Evolutionary conservation across 768 basidiomycete species (phyloP).

Genomic region (Termitomyces sp.): DNA sequence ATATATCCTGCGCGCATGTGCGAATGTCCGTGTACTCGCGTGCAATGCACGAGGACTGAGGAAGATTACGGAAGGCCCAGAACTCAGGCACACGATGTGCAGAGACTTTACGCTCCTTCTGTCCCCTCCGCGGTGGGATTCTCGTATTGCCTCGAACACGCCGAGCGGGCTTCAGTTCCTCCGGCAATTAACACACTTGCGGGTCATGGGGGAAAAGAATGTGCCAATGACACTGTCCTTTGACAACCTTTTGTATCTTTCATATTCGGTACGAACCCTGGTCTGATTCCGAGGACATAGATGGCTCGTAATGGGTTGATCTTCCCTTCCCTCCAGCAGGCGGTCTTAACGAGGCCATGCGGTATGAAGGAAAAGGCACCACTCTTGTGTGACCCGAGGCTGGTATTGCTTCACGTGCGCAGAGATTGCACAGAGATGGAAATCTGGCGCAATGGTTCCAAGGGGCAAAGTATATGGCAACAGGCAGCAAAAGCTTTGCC

Average conservation of each 20-base stretch:
- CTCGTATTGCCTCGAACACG: slow-evolving; percentile 18
- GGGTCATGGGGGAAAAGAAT: slow-evolving; percentile 25
- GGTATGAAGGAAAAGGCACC: slow-evolving; percentile 18
- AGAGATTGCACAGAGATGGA: slow-evolving; percentile 29
- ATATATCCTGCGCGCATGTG: slow-evolving; percentile 26
- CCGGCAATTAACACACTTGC: slow-evolving; percentile 27
- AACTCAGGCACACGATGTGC: slow-evolving; percentile 25
- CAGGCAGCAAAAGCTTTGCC: slow-evolving; percentile 13
- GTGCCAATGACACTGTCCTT: slow-evolving; percentile 20
- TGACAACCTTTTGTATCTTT: slow-evolving; percentile 26
- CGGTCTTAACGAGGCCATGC: slow-evolving; percentile 26
- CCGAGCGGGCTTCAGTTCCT: slow-evolving; percentile 23
- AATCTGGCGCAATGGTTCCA: slow-evolving; percentile 31
- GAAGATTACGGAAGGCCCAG: slow-evolving; percentile 11
- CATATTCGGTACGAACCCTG: slow-evolving; percentile 18
- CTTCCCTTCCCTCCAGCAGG: slow-evolving; percentile 26
- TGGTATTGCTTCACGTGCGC: slow-evolving; percentile 25
- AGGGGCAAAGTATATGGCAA: slow-evolving; percentile 29
- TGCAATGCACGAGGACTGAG: slow-evolving; percentile 25
- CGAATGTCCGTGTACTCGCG: slow-evolving; percentile 26
- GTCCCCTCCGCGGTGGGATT: slow-evolving; percentile 19
- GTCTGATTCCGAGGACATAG: slow-evolving; percentile 4
- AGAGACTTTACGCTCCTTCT: slow-evolving; percentile 28
- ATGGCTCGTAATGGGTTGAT: slow-evolving; percentile 12
- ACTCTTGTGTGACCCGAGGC: slow-evolving; percentile 17